phyloP scores from a whole-genome alignment of 2,329 filamentous ascomycete species.

The Talaromyces atroroseus region DNA sequence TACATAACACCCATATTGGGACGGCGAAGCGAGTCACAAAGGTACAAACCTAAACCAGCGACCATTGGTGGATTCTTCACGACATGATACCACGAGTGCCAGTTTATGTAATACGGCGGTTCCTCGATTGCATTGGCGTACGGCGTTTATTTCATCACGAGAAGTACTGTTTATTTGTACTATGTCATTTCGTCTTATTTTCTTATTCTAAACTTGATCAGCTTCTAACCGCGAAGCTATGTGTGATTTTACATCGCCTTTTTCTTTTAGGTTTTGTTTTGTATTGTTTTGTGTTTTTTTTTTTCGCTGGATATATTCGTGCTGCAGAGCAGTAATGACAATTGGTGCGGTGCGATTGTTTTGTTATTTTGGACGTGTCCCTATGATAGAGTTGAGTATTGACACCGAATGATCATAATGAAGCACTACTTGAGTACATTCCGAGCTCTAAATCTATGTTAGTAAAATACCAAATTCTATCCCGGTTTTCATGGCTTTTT shows the following conservation, averaged over 20 bases:
- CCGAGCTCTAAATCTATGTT: too few relatives aligned
- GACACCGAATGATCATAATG: neutral
- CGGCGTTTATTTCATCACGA: conserved; percentile 3
- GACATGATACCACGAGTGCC: conserved; percentile 11
- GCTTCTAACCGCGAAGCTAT: neutral
- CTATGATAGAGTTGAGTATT: conserved; percentile 5
- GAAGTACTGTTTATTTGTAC: neutral
- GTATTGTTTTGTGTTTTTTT: neutral
- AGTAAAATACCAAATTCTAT: neutral
- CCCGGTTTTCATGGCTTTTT: too few relatives aligned
- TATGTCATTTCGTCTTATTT: neutral
- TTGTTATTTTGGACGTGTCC: neutral
- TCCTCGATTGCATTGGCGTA: conserved; percentile 10
- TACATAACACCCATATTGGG: conserved; percentile 81
- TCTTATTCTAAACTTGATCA: neutral
- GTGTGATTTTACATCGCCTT: conserved; percentile 2
- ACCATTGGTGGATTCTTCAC: neutral
- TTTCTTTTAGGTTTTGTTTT: neutral
- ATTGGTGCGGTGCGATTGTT: conserved; percentile 4
- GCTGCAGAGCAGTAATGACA: conserved; percentile 13
- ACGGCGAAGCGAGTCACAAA: conserved; percentile 56
- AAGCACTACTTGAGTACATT: neutral
- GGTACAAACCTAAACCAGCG: conserved; percentile 4
- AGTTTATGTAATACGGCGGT: neutral
- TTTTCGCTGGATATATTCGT: conserved; percentile 15